Conservation (phyloP, 176 grass and related monocot species). For the Oryza glumipatula region DNA sequence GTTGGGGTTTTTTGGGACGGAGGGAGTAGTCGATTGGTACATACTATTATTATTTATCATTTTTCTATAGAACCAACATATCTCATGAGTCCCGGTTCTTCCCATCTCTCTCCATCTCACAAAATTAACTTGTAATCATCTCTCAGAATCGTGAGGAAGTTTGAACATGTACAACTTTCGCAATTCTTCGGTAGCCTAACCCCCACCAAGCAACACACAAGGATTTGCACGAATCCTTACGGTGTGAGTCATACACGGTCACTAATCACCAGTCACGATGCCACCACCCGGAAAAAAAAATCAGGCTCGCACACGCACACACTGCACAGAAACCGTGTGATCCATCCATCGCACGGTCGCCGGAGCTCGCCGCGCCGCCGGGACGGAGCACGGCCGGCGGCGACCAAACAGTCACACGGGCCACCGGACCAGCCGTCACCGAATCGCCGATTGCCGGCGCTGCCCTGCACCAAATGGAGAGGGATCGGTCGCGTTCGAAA, state of each 20-base stretch:
- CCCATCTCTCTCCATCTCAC: background rate
- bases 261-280: background rate
- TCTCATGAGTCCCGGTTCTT: no score
- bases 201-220: background rate
- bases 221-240: background rate
- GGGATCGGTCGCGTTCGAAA: constrained; percentile 31
- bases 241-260: background rate
- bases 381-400: background rate
- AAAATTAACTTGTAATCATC: background rate
- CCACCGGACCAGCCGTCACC: background rate
- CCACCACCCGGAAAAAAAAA: background rate
- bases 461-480: background rate
- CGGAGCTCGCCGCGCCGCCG: background rate
- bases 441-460: background rate
- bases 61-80: no score
- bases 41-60: no score
- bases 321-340: background rate
- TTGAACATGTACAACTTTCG: background rate
- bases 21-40: background rate
- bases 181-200: background rate
- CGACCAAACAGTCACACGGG: constrained; percentile 21
- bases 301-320: background rate
- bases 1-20: no score
- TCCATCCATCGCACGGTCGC: background rate
- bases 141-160: background rate